Evolutionary conservation across 1,284 basidiomycete genomes (phyloP).

Genomic region (Marasmius oreades): DNA sequence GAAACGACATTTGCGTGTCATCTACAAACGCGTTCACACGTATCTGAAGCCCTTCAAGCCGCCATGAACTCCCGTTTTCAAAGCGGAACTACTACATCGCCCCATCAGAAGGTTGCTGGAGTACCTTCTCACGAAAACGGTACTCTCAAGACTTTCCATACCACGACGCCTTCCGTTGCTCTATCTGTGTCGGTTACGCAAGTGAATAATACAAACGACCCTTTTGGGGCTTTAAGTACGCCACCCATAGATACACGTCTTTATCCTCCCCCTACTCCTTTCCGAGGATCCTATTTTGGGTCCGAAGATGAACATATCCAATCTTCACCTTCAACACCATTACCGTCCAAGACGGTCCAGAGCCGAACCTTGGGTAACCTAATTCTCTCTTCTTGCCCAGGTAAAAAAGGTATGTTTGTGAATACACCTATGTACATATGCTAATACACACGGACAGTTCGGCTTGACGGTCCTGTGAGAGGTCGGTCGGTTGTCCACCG

Average conservation of each 20-base stretch:
- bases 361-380: conserved; percentile 75
- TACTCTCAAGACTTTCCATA: conserved; percentile 15
- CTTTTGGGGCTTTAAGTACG: conserved; percentile 3
- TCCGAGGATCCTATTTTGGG: not conserved
- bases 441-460: conserved; percentile 44
- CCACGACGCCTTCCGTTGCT: conserved; percentile 24
- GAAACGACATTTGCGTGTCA: conserved; percentile 21
- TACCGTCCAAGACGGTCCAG: conserved; percentile 10
- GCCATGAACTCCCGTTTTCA: conserved; percentile 38
- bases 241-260: not conserved
- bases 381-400: conserved; percentile 89
- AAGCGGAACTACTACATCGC: conserved; percentile 20
- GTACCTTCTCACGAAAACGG: conserved; percentile 2
- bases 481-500: conserved; percentile 85
- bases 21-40: conserved; percentile 28
- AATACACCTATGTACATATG: not conserved
- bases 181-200: conserved; percentile 25
- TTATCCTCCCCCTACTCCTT: not conserved
- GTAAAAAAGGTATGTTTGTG: conserved; percentile 73
- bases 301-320: not conserved
- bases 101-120: conserved; percentile 12
- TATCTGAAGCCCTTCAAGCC: conserved; percentile 41
- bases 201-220: conserved; percentile 7
- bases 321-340: conserved; percentile 6
- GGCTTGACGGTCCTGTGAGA: conserved; percentile 77